phyloP scores from a whole-genome alignment of 192 early-diverging fungal species.

The Linnemannia schmuckeri region DNA sequence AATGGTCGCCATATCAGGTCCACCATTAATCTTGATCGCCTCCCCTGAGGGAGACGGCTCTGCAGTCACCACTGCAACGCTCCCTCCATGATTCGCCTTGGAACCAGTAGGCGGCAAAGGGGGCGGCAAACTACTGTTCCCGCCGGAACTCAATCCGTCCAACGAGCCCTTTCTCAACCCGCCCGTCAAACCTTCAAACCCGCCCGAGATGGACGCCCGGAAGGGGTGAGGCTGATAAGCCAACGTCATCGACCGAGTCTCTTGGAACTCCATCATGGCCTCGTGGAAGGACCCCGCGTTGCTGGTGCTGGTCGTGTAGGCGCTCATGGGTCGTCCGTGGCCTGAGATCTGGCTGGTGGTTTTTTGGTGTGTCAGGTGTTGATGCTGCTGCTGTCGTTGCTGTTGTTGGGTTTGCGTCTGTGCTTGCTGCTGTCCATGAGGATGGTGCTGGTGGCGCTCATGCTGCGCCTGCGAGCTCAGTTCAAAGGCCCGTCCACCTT shows the following conservation, averaged over 20 bases:
- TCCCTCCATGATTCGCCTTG: background rate
- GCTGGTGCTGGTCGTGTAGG: constrained; percentile 15
- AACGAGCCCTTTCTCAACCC: background rate
- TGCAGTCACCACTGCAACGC: background rate
- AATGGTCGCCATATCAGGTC: background rate
- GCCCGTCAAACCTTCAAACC: background rate
- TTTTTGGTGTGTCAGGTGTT: background rate
- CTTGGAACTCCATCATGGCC: constrained; percentile 15
- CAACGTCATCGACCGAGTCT: constrained; percentile 17
- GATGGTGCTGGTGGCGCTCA: constrained; percentile 1
- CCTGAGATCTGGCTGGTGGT: background rate
- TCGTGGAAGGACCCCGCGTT: constrained; percentile 23
- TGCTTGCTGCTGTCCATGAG: background rate
- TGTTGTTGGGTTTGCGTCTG: background rate
- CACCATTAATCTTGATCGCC: background rate
- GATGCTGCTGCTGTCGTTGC: background rate
- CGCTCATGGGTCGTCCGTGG: constrained; percentile 26
- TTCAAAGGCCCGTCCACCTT: constrained; percentile 20
- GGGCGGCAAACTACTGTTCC: background rate
- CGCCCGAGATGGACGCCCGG: constrained; percentile 24
- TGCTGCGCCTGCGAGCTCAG: constrained; percentile 23
- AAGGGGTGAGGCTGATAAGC: constrained; percentile 21
- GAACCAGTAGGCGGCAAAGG: background rate
- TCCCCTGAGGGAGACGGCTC: background rate
- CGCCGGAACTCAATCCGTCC: background rate